These are phyloP conservation scores for Cyanidioschyzon merolae DNA, from an alignment of 23 red algal genomes.

Conservation along the genomic window DNA sequence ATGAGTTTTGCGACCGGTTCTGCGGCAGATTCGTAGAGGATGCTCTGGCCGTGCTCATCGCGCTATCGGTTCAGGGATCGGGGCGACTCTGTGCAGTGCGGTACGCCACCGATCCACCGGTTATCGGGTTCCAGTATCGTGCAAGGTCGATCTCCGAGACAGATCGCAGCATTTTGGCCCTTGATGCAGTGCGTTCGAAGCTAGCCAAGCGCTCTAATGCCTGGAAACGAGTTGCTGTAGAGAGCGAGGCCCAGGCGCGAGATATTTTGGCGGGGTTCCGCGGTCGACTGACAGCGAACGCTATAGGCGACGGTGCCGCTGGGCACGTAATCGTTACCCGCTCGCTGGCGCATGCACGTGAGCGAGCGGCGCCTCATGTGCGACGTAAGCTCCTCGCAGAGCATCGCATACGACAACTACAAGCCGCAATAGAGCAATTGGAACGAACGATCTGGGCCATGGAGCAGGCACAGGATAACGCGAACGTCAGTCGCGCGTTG, in stretches of 20 bases:
- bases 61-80: not conserved
- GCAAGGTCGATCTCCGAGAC: not conserved
- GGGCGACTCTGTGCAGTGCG: not conserved
- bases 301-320: not conserved
- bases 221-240: not conserved
- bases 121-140: not conserved
- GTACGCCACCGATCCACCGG: not conserved
- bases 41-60: not conserved
- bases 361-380: not conserved
- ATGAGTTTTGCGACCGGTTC: not conserved
- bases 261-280: not conserved
- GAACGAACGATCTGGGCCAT: not conserved
- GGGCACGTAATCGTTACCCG: not conserved
- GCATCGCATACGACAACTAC: not conserved
- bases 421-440: not conserved
- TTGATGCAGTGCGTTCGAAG: not conserved
- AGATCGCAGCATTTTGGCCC: not conserved
- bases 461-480: conserved; percentile 8
- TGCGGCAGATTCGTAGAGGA: conserved; percentile 1
- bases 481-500: not conserved
- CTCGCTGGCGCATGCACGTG: not conserved
- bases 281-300: not conserved
- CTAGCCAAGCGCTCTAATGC: not conserved
- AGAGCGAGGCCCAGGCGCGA: not conserved
- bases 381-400: not conserved